Evolutionary conservation across 2,329 filamentous ascomycete species (phyloP), one percentile per base, ranked within the genome.

Genomic region (Alternaria hordeiaustralica): DNA sequence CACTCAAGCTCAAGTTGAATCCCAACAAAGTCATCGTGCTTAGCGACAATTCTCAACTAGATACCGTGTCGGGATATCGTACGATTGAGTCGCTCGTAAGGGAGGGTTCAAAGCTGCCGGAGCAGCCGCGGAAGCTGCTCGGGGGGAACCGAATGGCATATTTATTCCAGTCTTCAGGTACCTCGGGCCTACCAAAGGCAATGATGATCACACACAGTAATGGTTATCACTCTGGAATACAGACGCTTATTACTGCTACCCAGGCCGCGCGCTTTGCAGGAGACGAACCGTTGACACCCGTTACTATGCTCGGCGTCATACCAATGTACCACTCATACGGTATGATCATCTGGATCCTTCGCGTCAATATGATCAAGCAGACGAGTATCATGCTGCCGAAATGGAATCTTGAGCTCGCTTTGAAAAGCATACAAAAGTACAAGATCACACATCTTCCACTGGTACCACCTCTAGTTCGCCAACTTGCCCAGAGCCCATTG

Each of bases 321-420:
- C 75, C 75, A 5, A 74, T 74, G 70, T 77, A 76, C 46, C 75
- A 77, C 45, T 76, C 74, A 12, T 77, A 75, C 59, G 75, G 75
- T 53, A 75, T 75, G 73, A 72, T 77, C 11, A 36, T 76, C 15
- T 76, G 70, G 70, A 76, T 76, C 33, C 60, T 76, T 10, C 68
- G 75, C 15, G 47, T 76, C 15, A 76, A 76, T 20, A 60, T 75
- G 5, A 43, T 65, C 9, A 64, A 58, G n/a, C 63, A 68, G 26
- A 77, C 72, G 0, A 74, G 57, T 13, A 65, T 76, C 44, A 57
- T 77, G 43, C 60, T 77, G 4, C 74, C 73, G 3, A 72, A 71
- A 55, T 77, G 75, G 75, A 65, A 75, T 26, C 25, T 76, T 15
- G 69, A 74, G 36, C 60, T 69, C n/a, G 74, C 72, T 0, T 65